Evolutionary conservation across 2,329 filamentous ascomycete species (phyloP).

Genomic region (Phaeosphaeriaceae sp.): DNA sequence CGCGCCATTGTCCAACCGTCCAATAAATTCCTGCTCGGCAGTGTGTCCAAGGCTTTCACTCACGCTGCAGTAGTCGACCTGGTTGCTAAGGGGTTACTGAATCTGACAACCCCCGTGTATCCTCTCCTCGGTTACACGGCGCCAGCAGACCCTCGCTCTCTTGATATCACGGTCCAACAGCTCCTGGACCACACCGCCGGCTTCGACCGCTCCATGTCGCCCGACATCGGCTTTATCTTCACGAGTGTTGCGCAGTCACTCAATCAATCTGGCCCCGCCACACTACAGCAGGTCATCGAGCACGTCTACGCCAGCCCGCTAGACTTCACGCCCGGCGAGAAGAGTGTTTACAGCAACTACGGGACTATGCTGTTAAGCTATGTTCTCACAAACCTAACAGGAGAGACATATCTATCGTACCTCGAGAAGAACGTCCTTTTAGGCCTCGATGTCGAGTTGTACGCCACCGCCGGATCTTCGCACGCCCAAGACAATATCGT

Average conservation of each 20-base stretch:
- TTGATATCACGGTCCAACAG: constrained; percentile 28
- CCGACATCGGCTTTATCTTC: constrained; percentile 28
- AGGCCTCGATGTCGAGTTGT: constrained; percentile 18
- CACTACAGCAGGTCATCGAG: constrained; percentile 28
- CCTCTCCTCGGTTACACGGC: constrained; percentile 24
- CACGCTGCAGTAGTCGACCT: constrained; percentile 23
- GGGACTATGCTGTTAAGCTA: constrained; percentile 28
- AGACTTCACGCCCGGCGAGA: constrained; percentile 24
- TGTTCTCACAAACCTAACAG: constrained; percentile 21
- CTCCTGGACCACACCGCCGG: constrained; percentile 29
- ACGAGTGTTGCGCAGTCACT: constrained; percentile 17
- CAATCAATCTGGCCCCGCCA: constrained; percentile 22
- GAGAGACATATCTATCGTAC: constrained; percentile 19
- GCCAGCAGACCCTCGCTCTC: constrained; percentile 21
- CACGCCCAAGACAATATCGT: constrained; percentile 5
- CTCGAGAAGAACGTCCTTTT: constrained; percentile 21
- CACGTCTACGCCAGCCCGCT: constrained; percentile 20
- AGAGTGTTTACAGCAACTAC: constrained; percentile 26
- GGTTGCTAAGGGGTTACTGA: constrained; percentile 18
- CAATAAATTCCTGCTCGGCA: constrained; percentile 33
- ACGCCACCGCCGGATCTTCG: constrained; percentile 6
- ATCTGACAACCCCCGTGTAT: constrained; percentile 23
- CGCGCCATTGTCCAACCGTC: constrained; percentile 19
- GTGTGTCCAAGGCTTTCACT: constrained; percentile 31
- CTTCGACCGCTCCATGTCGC: constrained; percentile 20